These are phyloP conservation scores for Ophiostoma ulmi DNA, from an alignment of 2,329 filamentous ascomycete genomes.

Conservation along the genomic window DNA sequence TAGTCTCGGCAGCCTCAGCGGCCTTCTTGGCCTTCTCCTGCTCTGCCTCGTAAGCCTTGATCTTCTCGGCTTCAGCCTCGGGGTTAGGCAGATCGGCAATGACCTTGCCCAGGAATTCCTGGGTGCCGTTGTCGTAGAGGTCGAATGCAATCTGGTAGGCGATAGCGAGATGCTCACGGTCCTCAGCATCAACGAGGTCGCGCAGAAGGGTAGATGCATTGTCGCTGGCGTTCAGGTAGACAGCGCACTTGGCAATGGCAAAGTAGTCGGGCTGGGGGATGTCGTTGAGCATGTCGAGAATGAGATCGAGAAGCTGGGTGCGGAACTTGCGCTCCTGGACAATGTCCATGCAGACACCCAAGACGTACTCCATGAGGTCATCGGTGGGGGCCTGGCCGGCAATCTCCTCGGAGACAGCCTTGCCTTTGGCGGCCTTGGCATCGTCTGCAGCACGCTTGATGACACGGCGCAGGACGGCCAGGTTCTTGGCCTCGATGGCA, in stretches of 20 bases:
- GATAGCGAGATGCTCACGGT: conserved; percentile 71
- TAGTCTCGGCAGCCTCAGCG: conserved; percentile 37
- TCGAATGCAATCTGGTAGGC: conserved; percentile 98
- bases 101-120: conserved; percentile 91
- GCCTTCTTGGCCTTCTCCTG: conserved; percentile 35
- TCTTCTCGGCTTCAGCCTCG: conserved; percentile 34
- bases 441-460: conserved; percentile 87
- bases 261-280: conserved; percentile 94
- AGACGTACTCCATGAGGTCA: conserved; percentile 92
- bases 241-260: conserved; percentile 94
- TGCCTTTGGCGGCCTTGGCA: conserved; percentile 61
- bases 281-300: conserved; percentile 91
- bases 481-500: conserved; percentile 87
- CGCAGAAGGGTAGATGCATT: conserved; percentile 83
- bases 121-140: conserved; percentile 95
- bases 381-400: conserved; percentile 73
- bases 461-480: conserved; percentile 78
- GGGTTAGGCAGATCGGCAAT: conserved; percentile 69
- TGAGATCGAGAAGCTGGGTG: conserved; percentile 77
- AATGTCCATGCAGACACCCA: conserved; percentile 95
- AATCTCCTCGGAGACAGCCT: conserved; percentile 61
- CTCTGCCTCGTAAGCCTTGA: neutral
- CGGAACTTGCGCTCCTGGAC: conserved; percentile 89
- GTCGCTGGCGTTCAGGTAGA: conserved; percentile 87
- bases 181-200: conserved; percentile 73